phyloP scores from a whole-genome alignment of 257 asterid genomes.

The Penstemon newberryi region DNA sequence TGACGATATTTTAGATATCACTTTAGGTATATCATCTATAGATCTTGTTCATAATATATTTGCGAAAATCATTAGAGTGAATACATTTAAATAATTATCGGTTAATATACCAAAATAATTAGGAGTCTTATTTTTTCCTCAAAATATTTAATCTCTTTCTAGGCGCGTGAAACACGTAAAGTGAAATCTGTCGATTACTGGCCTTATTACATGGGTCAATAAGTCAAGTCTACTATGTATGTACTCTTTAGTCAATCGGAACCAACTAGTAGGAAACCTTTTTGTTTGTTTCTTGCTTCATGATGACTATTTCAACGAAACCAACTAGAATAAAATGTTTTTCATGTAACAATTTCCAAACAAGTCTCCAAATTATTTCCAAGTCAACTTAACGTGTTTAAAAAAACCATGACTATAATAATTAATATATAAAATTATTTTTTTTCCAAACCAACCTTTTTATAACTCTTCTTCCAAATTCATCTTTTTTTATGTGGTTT shows the following conservation, averaged over 20 bases:
- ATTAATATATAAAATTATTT: not conserved
- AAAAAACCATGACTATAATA: conserved; percentile 18
- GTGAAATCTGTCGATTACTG: conserved; percentile 1
- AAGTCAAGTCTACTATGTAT: not conserved
- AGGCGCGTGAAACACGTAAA: not conserved
- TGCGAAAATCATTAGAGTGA: no score
- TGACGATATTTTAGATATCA: no score
- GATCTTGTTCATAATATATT: no score
- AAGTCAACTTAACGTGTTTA: conserved; percentile 33
- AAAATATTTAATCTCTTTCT: no score
- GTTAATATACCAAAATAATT: not conserved
- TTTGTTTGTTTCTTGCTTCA: conserved; percentile 6
- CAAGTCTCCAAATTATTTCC: conserved; percentile 25
- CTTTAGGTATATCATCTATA: no score
- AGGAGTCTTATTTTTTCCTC: not conserved
- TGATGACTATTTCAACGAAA: conserved; percentile 34
- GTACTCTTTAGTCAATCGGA: conserved; percentile 23
- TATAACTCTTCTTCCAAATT: not conserved
- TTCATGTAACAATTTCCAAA: conserved; percentile 7
- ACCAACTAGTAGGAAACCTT: conserved; percentile 28
- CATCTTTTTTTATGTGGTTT: conserved; percentile 5
- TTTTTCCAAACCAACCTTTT: not conserved
- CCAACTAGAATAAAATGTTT: not conserved
- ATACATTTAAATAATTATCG: not conserved
- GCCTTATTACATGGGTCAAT: not conserved